A percentile compares a stretch with the other conserved stretches of the same genome.
Conservation (phyloP, 2,329 filamentous ascomycete genomes). For the Pseudogymnoascus sp. region DNA sequence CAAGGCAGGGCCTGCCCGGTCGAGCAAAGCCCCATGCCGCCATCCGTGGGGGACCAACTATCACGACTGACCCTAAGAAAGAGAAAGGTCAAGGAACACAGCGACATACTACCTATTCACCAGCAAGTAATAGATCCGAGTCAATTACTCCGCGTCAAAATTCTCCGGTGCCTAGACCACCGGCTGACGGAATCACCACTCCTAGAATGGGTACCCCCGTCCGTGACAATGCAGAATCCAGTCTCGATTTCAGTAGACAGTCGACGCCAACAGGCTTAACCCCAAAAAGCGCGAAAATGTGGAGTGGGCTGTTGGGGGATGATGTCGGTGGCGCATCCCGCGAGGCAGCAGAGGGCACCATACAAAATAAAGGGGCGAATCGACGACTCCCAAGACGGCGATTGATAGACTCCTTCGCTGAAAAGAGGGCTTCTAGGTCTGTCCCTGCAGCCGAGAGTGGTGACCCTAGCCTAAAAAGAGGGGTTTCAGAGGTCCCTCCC, state of each 20-base stretch:
- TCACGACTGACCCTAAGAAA: neutral
- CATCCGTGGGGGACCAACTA: neutral
- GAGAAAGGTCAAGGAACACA: neutral
- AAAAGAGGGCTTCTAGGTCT: constrained; percentile 19
- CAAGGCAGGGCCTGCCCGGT: neutral
- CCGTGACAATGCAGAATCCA: neutral
- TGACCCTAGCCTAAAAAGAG: constrained; percentile 12
- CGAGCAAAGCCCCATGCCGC: neutral
- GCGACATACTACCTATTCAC: neutral
- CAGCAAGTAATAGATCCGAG: neutral
- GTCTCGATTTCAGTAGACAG: neutral
- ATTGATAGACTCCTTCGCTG: constrained; percentile 28
- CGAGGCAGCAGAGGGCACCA: neutral
- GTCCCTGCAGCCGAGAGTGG: constrained; percentile 10
- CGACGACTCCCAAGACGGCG: constrained; percentile 19
- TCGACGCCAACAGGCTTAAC: constrained; percentile 9
- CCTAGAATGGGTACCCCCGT: neutral
- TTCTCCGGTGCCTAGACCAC: neutral
- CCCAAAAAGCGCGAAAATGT: constrained; percentile 21
- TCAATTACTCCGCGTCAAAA: neutral
- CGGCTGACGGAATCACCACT: neutral
- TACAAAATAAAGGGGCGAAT: constrained; percentile 10
- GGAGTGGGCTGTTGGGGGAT: constrained; percentile 21
- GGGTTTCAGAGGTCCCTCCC: neutral
- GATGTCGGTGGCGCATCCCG: constrained; percentile 2